Evolutionary conservation across 164 flowering plant genomes (phyloP), one percentile per base, ranked within the genome.

Genomic region (Euptelea pleiosperma): DNA sequence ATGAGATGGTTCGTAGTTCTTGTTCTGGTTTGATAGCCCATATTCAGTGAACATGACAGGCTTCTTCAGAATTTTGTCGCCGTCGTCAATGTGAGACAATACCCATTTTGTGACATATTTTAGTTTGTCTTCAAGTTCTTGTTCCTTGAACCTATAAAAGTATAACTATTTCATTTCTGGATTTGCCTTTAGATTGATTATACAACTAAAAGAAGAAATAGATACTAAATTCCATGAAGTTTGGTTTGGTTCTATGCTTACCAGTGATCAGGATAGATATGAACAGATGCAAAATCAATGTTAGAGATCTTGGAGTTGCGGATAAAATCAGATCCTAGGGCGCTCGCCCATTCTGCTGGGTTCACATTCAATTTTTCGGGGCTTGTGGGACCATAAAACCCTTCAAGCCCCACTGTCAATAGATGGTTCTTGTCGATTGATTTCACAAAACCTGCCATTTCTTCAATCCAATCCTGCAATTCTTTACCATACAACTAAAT

Each of bases 211-310:
- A 6, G 54, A 46, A 31, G 45, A 40, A 35, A 16, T 1, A 15
- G 26, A 26, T 10, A 30, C 6, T 29, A 15, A 50, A 54, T 30
- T 22, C 39, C 9, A 48, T 52, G 4, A 19, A 19, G 18, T 46
- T 45, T 50, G 19, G 25, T 19, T 18, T 40, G 8, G 9, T 28
- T 8, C 36, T 24, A 15, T 25, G 53, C 82, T 73, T 82, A 87
- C 97, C 97, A 87, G 21, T 82, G 91, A 69, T 90, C 97, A 4
- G 97, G 95, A 63, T 90, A 90, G 47, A 82, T 76, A 53, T 90
- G 97, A 72, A 78, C 94, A 36, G 97, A 90, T 14, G 97, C 87
- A 62, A 90, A 90, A 70, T 90, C 97, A 28, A 90, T 66, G 52
- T 80, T 35, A 55, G 85, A 35, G 52, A 74, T 67, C 67, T 75